A percentile compares a stretch with the other conserved stretches of the same genome.
phyloP scores from a whole-genome alignment of 495 filamentous ascomycete species.

The Pseudoneurospora amorphoporcata region DNA sequence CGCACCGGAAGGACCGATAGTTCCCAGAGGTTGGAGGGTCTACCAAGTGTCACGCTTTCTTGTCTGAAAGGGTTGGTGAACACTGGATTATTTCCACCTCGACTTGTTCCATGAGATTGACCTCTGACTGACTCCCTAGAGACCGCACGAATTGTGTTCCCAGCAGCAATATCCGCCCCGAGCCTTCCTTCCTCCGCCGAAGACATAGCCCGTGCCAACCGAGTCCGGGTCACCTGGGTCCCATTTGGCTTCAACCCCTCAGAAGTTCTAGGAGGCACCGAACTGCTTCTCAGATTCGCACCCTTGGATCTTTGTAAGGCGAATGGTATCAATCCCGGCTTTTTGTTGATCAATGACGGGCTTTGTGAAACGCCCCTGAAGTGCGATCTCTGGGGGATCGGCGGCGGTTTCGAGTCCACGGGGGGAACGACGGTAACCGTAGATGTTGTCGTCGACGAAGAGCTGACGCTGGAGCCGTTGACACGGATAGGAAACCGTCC shows the following conservation, averaged over 20 bases:
- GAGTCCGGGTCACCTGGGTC: background rate
- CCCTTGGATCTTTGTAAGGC: slow-evolving; percentile 44
- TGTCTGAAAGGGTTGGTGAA: slow-evolving; percentile 56
- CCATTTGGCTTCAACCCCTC: slow-evolving; percentile 21
- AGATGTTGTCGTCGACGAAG: slow-evolving; percentile 1
- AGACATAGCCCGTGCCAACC: background rate
- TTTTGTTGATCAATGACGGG: slow-evolving; percentile 38
- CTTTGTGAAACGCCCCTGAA: slow-evolving; percentile 63
- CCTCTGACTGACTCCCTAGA: background rate
- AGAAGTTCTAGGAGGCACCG: slow-evolving; percentile 61
- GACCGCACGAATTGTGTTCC: background rate
- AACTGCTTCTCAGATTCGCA: slow-evolving; percentile 74
- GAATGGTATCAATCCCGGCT: slow-evolving; percentile 57
- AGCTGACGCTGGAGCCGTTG: slow-evolving; percentile 34
- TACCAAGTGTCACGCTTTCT: slow-evolving; percentile 37
- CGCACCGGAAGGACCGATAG: slow-evolving; percentile 76
- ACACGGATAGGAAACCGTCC: slow-evolving; percentile 75
- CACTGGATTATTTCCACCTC: background rate
- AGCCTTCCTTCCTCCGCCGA: background rate
- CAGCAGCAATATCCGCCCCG: background rate
- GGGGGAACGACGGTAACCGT: slow-evolving; percentile 10
- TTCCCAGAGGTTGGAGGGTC: slow-evolving; percentile 51
- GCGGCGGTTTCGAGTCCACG: slow-evolving; percentile 52
- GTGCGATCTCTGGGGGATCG: slow-evolving; percentile 62
- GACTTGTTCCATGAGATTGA: background rate